Evolutionary conservation across 208 protist species (phyloP).

Genomic region (Leishmania tropica): DNA sequence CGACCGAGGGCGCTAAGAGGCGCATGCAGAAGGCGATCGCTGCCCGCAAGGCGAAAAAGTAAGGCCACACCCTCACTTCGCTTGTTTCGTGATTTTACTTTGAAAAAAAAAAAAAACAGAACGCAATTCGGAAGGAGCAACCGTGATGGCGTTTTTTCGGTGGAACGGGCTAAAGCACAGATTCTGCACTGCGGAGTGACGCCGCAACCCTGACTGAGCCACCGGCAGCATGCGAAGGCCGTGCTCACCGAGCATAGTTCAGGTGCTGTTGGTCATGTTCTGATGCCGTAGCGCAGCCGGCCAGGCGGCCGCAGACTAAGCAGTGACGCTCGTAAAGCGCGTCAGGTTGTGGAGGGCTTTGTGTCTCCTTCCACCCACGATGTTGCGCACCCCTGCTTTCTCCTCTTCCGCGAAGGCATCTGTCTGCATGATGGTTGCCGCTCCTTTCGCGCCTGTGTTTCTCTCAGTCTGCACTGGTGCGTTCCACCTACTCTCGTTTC

Average conservation of each 20-base stretch:
- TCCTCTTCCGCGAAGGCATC: neutral
- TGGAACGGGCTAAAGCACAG: neutral
- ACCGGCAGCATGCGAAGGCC: neutral
- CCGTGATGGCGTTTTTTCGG: neutral
- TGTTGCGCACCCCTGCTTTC: neutral
- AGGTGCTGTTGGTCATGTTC: neutral
- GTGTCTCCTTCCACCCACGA: neutral
- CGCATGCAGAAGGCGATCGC: slow-evolving; percentile 90
- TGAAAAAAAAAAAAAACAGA: neutral
- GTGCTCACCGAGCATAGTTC: neutral
- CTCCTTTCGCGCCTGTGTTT: neutral
- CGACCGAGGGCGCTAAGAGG: slow-evolving; percentile 74
- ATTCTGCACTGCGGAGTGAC: neutral
- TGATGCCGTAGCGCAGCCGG: neutral
- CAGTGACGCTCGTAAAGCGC: neutral
- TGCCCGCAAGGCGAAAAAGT: slow-evolving; percentile 65
- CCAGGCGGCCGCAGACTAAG: neutral
- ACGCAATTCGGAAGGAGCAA: neutral
- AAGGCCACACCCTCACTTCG: slow-evolving; percentile 17
- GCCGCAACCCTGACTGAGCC: neutral
- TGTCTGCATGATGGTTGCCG: neutral
- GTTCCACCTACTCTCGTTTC: neutral
- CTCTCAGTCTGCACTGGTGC: neutral
- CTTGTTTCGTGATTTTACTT: slow-evolving; percentile 15
- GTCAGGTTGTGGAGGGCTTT: neutral